phyloP scores from a whole-genome alignment of 345 rosid genomes.

The Passiflora organensis region DNA sequence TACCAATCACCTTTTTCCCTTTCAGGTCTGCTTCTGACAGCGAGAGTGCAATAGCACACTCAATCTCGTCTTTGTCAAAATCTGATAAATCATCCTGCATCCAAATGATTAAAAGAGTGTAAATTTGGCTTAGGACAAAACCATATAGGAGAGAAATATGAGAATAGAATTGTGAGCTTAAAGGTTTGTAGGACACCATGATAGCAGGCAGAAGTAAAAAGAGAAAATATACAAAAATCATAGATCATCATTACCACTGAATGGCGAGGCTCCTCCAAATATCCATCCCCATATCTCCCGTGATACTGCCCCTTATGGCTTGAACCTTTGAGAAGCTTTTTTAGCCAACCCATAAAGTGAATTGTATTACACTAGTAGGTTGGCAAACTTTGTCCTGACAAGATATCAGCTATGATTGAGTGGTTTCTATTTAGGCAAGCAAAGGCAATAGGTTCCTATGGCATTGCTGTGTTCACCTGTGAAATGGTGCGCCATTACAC shows the following conservation, averaged over 20 bases:
- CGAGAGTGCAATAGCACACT: slow-evolving; percentile 75
- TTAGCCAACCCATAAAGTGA: slow-evolving; percentile 79
- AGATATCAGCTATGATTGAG: slow-evolving; percentile 14
- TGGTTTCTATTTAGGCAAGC: slow-evolving; percentile 9
- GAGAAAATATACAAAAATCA: background rate
- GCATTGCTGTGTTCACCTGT: background rate
- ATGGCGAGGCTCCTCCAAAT: slow-evolving; percentile 48
- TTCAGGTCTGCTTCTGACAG: slow-evolving; percentile 66
- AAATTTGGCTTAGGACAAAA: background rate
- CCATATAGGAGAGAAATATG: background rate
- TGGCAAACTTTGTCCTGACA: slow-evolving; percentile 34
- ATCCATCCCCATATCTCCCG: slow-evolving; percentile 41
- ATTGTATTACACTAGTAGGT: slow-evolving; percentile 8
- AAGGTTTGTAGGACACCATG: too few relatives aligned
- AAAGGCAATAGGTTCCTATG: background rate
- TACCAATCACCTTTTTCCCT: slow-evolving; percentile 80
- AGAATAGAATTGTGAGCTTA: slow-evolving; percentile 5
- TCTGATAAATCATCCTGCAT: slow-evolving; percentile 72
- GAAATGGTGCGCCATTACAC: background rate
- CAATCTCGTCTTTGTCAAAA: slow-evolving; percentile 77
- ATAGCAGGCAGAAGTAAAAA: slow-evolving; percentile 3
- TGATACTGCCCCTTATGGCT: slow-evolving; percentile 46
- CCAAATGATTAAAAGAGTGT: background rate
- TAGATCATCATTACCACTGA: slow-evolving; percentile 46
- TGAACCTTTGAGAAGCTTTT: slow-evolving; percentile 66